These are phyloP conservation scores for Entamoeba invadens DNA, from an alignment of 208 protist species.

Conservation along the genomic window DNA sequence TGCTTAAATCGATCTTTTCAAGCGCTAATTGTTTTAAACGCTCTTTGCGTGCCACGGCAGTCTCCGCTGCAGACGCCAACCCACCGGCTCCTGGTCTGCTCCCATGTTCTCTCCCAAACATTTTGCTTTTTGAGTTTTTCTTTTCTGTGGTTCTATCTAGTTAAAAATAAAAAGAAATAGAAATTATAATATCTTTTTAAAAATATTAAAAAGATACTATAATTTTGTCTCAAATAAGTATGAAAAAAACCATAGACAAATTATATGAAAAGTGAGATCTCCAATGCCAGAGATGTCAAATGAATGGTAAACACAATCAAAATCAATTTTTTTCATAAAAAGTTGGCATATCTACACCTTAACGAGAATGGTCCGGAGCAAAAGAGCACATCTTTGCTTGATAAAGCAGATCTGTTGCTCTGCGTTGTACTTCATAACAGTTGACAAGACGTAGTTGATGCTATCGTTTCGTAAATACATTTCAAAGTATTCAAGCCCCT, in stretches of 20 bases:
- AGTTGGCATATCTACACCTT: not conserved
- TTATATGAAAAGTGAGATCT: too few species aligned
- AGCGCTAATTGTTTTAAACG: not conserved
- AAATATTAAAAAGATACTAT: too few species aligned
- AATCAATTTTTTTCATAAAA: too few species aligned
- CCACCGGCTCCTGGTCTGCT: not conserved
- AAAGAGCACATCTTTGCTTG: not conserved
- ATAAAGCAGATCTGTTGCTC: not conserved
- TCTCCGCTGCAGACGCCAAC: not conserved
- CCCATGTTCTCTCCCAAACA: conserved; percentile 1
- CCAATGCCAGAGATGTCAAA: too few species aligned
- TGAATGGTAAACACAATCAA: too few species aligned
- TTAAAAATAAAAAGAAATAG: too few species aligned
- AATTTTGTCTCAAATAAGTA: too few species aligned
- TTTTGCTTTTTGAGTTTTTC: not conserved
- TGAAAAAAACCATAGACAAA: too few species aligned
- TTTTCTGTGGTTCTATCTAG: not conserved
- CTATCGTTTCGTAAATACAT: not conserved
- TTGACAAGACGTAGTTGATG: not conserved
- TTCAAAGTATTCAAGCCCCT: not conserved
- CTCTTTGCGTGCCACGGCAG: not conserved
- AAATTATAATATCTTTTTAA: too few species aligned
- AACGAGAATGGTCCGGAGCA: not conserved
- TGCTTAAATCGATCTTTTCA: not conserved
- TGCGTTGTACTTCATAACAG: not conserved